phyloP scores from a whole-genome alignment of 495 filamentous ascomycete genomes.

The Podospora sp. region DNA sequence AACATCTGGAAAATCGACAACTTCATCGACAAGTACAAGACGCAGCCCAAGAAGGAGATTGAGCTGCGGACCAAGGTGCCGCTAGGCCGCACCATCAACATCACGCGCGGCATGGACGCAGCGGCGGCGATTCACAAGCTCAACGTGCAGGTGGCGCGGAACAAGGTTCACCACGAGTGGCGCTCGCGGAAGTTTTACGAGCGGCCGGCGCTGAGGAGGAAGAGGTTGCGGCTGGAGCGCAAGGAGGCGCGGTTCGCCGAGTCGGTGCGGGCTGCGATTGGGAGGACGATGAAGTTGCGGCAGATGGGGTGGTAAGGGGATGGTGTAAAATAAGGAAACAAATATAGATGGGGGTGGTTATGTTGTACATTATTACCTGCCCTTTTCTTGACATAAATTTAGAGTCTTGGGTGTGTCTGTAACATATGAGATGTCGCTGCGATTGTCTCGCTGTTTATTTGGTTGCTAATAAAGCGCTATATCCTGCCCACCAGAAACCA shows the following conservation, averaged over 20 bases:
- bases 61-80: conserved; percentile 51
- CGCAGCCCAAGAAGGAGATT: conserved; percentile 15
- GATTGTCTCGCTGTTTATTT: neutral
- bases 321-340: neutral
- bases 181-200: conserved; percentile 67
- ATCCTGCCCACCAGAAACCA: conserved; percentile 4
- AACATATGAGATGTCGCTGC: neutral
- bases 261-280: conserved; percentile 62
- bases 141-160: conserved; percentile 44
- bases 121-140: conserved; percentile 57
- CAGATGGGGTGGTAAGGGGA: conserved; percentile 68
- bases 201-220: conserved; percentile 71
- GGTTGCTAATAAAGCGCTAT: neutral
- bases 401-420: neutral
- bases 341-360: neutral
- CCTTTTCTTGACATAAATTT: neutral
- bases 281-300: conserved; percentile 65
- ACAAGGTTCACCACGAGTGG: conserved; percentile 56
- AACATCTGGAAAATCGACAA: conserved; percentile 16
- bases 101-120: conserved; percentile 54
- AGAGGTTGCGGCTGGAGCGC: conserved; percentile 66
- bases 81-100: conserved; percentile 60
- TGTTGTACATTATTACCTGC: conserved; percentile 4
- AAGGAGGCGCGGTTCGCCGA: conserved; percentile 67
- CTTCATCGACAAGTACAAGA: conserved; percentile 20